Evolutionary conservation across 202 grass and related monocot genomes (phyloP).

Genomic region (Carex arenaria): DNA sequence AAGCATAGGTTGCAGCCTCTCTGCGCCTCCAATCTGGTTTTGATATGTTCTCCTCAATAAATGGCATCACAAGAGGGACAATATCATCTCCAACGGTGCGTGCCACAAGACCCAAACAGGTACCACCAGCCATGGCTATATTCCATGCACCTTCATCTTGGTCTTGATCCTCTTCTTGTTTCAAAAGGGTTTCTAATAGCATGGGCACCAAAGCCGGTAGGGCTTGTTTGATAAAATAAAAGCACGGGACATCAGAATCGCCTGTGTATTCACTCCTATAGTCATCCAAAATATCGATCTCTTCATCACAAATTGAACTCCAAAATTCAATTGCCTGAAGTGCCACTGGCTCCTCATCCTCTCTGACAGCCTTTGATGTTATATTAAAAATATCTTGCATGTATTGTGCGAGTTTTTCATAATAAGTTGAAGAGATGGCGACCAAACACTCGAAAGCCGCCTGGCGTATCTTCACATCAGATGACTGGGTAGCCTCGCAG

Average conservation of each 20-base stretch:
- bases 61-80: constrained; percentile 90
- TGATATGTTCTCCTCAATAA: constrained; percentile 90
- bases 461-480: constrained; percentile 76
- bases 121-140: constrained; percentile 91
- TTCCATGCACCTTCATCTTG: constrained; percentile 96
- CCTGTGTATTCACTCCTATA: constrained; percentile 82
- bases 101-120: constrained; percentile 83
- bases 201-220: constrained; percentile 77
- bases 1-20: constrained; percentile 91
- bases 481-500: constrained; percentile 67
- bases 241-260: constrained; percentile 83
- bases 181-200: constrained; percentile 84
- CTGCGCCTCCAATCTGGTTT: constrained; percentile 81
- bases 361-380: constrained; percentile 86
- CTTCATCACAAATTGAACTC: constrained; percentile 93
- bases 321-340: constrained; percentile 93
- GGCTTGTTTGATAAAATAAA: constrained; percentile 90
- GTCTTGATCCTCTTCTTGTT: constrained; percentile 94
- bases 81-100: constrained; percentile 93
- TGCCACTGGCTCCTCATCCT: constrained; percentile 84
- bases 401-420: constrained; percentile 70
- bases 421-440: constrained; percentile 81
- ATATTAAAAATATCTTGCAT: constrained; percentile 95
- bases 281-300: constrained; percentile 91
- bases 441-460: constrained; percentile 89